Conservation (phyloP, 768 basidiomycete species). For the Rhizopogon vulgaris region DNA sequence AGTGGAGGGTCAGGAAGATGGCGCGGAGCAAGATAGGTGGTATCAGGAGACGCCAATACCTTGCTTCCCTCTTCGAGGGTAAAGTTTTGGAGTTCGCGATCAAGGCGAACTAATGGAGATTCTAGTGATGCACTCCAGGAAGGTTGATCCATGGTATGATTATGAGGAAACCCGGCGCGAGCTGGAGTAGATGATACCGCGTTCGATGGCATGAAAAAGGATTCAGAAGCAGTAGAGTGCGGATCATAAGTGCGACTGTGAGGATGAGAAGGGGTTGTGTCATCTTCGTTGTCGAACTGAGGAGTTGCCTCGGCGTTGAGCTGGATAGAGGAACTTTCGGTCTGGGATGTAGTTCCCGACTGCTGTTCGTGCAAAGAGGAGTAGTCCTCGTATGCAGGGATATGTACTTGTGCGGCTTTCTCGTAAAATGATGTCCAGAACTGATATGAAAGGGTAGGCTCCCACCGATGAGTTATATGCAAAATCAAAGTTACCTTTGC, state of each 20-base stretch:
- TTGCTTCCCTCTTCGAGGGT: slow-evolving; percentile 31
- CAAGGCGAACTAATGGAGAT: slow-evolving; percentile 64
- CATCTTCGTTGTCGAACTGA: slow-evolving; percentile 6
- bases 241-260: slow-evolving; percentile 24
- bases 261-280: slow-evolving; percentile 9
- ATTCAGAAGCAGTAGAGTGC: slow-evolving; percentile 51
- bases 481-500: slow-evolving; percentile 58
- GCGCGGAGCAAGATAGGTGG: slow-evolving; percentile 47
- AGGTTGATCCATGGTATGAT: slow-evolving; percentile 42
- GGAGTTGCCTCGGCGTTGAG: slow-evolving; percentile 12
- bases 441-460: slow-evolving; percentile 30
- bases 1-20: slow-evolving; percentile 57
- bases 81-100: slow-evolving; percentile 55
- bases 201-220: slow-evolving; percentile 68
- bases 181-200: slow-evolving; percentile 80
- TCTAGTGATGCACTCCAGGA: slow-evolving; percentile 75
- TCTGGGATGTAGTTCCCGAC: slow-evolving; percentile 25
- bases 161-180: slow-evolving; percentile 21
- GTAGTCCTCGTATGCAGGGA: slow-evolving; percentile 68
- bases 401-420: slow-evolving; percentile 81
- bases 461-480: not conserved
- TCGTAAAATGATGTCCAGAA: slow-evolving; percentile 98
- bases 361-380: slow-evolving; percentile 49
- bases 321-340: slow-evolving; percentile 4
- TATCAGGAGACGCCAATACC: slow-evolving; percentile 21